Conservation (phyloP, 257 asterid species). For the Solanum corneliomulleri region DNA sequence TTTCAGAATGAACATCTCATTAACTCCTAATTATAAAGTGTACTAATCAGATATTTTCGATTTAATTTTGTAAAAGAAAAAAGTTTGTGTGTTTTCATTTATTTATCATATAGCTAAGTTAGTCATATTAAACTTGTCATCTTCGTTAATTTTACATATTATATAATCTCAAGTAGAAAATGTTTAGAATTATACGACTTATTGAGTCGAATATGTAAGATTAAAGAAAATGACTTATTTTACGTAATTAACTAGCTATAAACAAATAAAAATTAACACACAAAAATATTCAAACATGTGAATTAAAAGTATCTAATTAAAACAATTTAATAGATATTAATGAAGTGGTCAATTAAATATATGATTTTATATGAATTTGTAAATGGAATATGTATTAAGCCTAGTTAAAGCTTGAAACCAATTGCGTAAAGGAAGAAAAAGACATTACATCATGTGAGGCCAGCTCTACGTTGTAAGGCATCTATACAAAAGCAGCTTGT, state of each 20-base stretch:
- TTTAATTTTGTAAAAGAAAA: neutral
- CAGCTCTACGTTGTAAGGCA: conserved; percentile 41
- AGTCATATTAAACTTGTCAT: neutral
- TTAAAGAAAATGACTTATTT: neutral
- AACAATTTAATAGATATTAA: too few relatives aligned
- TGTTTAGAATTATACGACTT: too few relatives aligned
- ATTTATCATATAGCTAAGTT: neutral
- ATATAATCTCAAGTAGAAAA: too few relatives aligned
- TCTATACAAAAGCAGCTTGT: conserved; percentile 15
- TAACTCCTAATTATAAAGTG: neutral
- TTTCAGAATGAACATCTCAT: neutral
- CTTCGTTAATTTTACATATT: too few relatives aligned
- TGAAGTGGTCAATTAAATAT: neutral
- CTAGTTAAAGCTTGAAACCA: neutral
- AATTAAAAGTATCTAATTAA: neutral
- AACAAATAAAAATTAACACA: neutral
- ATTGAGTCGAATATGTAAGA: too few relatives aligned
- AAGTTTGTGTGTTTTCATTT: neutral
- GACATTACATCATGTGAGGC: conserved; percentile 39
- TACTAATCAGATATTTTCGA: neutral
- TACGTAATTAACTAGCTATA: too few relatives aligned
- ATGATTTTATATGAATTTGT: too few relatives aligned
- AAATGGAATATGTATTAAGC: neutral
- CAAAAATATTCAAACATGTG: neutral
- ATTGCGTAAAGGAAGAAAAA: neutral